Base-by-base conservation (phyloP, 2,329 filamentous ascomycete genomes). In the Verticillium isaacii region DNA sequence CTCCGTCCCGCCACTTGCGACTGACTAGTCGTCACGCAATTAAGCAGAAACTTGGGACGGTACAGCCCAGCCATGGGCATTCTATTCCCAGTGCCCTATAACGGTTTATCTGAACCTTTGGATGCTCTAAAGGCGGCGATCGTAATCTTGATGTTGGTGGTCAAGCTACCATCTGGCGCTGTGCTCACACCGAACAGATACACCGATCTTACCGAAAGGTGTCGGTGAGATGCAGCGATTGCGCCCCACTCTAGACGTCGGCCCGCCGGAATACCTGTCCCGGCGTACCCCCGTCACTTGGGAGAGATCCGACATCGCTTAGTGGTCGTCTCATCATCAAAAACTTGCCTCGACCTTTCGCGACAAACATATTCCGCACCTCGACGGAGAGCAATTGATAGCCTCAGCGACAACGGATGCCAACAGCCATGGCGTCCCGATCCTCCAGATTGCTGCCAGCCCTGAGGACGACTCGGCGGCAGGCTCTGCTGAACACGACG, bases 391-490 rank as follows among this genome's bases (percentile, higher is more conserved):
- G n/a, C 45, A 23, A 52, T 19, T 19, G 19, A 52, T 6, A 52
- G 19, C 19, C 19, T 52, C 45, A 52, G 29, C 45, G 45, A 39
- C 36, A 39, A 56, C 52, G 29, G 32, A 25, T 17, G 14, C 58
- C 8, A 15, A 55, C n/a, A 45, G 58, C 14, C 58, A 67, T 67
- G 66, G 66, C 66, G 52, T 64, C 60, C 11, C 66, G 66, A 8
- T 55, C 58, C 60, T 60, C 64, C 34, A 63, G 62, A 57, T 56
- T 66, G 15, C 59, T 66, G 60, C 64, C 65, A n/a, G 58, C 65
- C 19, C 61, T 66, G 37, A 61, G 61, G 15, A 62, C 66, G 12
- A 65, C 63, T 52, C 63, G 66, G 52, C 62, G 65, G 37, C 65
- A 63, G 41, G 58, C 63, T n/a, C 57, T 63, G 34, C 55, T 61